phyloP scores from a whole-genome alignment of 2,329 filamentous ascomycete species.

The Trichophyton verrucosum region DNA sequence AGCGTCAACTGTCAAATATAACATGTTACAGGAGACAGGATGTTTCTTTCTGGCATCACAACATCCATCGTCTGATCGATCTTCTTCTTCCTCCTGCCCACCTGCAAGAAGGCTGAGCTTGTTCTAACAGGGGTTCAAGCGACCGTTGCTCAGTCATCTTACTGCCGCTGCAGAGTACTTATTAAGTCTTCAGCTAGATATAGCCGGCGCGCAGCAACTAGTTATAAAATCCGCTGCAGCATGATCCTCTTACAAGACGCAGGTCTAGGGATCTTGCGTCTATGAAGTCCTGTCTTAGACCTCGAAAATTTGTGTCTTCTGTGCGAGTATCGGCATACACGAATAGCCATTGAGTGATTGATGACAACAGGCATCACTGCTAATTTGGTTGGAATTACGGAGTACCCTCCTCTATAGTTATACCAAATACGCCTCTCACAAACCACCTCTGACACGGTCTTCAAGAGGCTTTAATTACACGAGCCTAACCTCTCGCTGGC shows the following conservation, averaged over 20 bases:
- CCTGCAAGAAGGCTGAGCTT: background rate
- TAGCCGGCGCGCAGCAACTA: background rate
- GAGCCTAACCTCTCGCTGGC: background rate
- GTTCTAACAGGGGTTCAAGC: background rate
- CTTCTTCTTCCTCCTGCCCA: background rate
- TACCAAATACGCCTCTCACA: background rate
- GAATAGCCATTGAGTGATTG: background rate
- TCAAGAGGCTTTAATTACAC: background rate
- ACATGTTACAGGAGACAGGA: background rate
- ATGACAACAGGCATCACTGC: background rate
- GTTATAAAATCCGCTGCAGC: background rate
- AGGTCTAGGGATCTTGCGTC: background rate
- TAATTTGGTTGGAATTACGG: background rate
- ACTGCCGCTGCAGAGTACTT: background rate
- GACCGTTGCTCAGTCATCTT: background rate
- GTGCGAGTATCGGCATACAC: background rate
- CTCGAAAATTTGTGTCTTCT: background rate
- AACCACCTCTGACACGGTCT: background rate
- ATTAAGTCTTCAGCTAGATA: background rate
- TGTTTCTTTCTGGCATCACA: background rate
- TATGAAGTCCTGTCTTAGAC: background rate
- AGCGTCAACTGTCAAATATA: background rate
- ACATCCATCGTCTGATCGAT: background rate
- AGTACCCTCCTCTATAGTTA: background rate
- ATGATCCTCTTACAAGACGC: background rate